Base-by-base conservation (phyloP, 495 filamentous ascomycete species). In the Neurospora africana region DNA sequence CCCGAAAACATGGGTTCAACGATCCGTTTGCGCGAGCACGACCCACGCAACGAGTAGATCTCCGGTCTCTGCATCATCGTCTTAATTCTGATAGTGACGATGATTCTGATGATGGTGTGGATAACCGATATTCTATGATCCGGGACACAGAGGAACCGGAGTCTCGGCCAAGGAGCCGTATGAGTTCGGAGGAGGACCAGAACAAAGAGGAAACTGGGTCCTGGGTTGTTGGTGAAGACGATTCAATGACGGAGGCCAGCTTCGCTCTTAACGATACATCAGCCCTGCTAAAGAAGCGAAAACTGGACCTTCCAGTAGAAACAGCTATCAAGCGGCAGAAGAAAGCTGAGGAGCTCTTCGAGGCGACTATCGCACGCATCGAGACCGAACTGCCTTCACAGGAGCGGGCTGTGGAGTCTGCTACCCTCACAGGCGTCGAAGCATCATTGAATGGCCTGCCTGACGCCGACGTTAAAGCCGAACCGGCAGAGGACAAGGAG, bases 131-230 rank as follows among this genome's bases (percentile, higher is more conserved):
- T 23, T 90, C 91, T 37, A 79, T 90, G 33, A 87, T 85, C 8
- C 83, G 89, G 68, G 92, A 95, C 75, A 93, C 90, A 0, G 92
- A 95, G 77, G 93, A 95, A 71, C 88, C 89, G 68, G 93, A 95
- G 67, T 96, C 93, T 71, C 85, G 92, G 21, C 90, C 93, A 19
- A 83, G 89, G 15, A 97, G 93, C 78, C 90, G 91, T 13, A 88
- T 92, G 84, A 91, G 89, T 75, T 88, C 89, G 37, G 88, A 86
- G 41, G 87, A 89, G 38, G 90, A 90, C 30, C 85, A 80, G 2
- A 89, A 86, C 23, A 91, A 93, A 73, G 89, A 93, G 37, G 90
- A 84, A 17, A 89, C 84, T 27, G 72, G 68, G 0, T 80, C 81
- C 4, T 80, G 82, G 76, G 84, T 80, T 35, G 77, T 78, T 19